Evolutionary conservation across 2,329 filamentous ascomycete species (phyloP).

Genomic region (Uncinocarpus reesii): DNA sequence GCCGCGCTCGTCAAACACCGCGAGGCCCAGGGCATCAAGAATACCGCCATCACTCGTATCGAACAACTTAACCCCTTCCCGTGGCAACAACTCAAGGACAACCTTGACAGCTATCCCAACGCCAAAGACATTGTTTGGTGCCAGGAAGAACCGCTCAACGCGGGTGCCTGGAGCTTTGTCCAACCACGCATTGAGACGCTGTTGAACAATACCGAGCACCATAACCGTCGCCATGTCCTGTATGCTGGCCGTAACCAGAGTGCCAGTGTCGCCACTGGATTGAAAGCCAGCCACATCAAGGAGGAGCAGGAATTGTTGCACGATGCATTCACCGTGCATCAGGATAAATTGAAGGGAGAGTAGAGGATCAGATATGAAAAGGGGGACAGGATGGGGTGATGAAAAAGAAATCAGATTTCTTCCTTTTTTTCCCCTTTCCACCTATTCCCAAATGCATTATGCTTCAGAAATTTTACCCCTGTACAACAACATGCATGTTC

Average conservation of each 20-base stretch:
- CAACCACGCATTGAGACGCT: conserved; percentile 96
- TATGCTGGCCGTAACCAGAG: conserved; percentile 92
- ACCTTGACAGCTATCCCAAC: conserved; percentile 93
- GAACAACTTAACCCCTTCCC: conserved; percentile 99
- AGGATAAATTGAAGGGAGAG: conserved; percentile 58
- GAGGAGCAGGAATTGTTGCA: conserved; percentile 79
- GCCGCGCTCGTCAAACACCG: conserved; percentile 84
- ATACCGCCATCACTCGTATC: conserved; percentile 87
- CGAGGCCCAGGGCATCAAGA: conserved; percentile 71
- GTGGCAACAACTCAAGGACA: conserved; percentile 92
- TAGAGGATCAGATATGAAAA: conserved; percentile 27
- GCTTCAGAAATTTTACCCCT: too few relatives aligned
- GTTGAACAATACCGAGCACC: conserved; percentile 79
- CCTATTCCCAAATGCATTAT: too few relatives aligned
- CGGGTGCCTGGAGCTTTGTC: conserved; percentile 92
- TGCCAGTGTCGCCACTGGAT: conserved; percentile 83
- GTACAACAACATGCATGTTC: conserved; percentile 6
- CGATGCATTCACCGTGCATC: conserved; percentile 52
- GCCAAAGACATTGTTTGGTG: conserved; percentile 95
- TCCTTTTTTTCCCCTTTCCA: background rate
- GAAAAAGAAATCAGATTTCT: background rate
- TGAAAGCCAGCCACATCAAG: conserved; percentile 79
- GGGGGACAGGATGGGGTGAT: background rate
- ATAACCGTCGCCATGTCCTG: conserved; percentile 91
- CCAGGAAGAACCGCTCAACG: conserved; percentile 96